These are phyloP conservation scores for Fusarium sp. DNA, from an alignment of 2,329 filamentous ascomycete species.

Conservation along the genomic window DNA sequence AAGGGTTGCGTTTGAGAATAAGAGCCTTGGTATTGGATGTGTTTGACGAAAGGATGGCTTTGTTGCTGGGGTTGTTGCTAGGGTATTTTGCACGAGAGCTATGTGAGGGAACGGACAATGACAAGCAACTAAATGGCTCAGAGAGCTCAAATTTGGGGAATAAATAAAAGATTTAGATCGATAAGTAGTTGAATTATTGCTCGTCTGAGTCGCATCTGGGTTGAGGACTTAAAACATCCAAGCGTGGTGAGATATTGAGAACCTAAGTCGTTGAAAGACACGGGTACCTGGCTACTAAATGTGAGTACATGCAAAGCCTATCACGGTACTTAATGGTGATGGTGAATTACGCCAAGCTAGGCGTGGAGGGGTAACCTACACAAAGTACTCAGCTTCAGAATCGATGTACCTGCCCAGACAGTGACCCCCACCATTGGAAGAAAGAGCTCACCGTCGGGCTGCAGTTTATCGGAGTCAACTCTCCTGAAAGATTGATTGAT, in stretches of 20 bases:
- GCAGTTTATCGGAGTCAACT: neutral
- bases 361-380: neutral
- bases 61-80: constrained; percentile 26
- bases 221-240: constrained; percentile 18
- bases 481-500: neutral
- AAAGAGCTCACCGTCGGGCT: neutral
- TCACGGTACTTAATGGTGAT: constrained; percentile 13
- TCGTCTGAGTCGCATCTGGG: constrained; percentile 6
- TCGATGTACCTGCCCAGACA: constrained; percentile 7
- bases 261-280: constrained; percentile 23
- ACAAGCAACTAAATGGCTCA: neutral
- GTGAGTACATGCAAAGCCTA: constrained; percentile 25
- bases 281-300: constrained; percentile 32
- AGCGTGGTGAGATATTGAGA: constrained; percentile 36
- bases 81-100: constrained; percentile 19
- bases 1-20: constrained; percentile 2
- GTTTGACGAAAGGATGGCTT: constrained; percentile 8
- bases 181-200: neutral
- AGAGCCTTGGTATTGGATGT: constrained; percentile 1
- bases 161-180: neutral
- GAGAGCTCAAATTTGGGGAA: neutral
- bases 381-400: constrained; percentile 9
- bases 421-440: neutral
- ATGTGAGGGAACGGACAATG: constrained; percentile 5
- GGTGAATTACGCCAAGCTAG: constrained; percentile 8